Base-by-base conservation (phyloP, 148 eudicot species). In the Polygonum maritimum region DNA sequence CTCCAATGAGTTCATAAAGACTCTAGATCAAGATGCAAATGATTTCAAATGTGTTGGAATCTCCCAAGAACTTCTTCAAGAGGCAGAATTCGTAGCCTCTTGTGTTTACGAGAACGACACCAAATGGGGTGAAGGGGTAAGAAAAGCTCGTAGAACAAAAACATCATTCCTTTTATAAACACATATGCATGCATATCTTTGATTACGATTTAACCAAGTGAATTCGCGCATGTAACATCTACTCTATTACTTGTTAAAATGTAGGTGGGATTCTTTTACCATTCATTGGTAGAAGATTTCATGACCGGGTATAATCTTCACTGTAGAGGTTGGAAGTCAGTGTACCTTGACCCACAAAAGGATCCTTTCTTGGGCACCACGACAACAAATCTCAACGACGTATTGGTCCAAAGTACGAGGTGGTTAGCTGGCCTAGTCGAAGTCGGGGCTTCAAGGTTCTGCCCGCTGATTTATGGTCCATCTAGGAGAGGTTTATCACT, bases 201-300 rank as follows among this genome's bases (percentile, higher is more conserved):
- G 9, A 55, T 55, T 55, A 1, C n/a, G 62, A 55, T 55, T 55
- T 55, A 19, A 16, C 74, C 18, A 73, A 45, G 7, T 45, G 35
- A 11, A 5, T 4, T 3, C 7, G 8, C 19, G 6, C 2, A 18
- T 57, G 8, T 57, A 33, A 19, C 13, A 22, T 57, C 21, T 57
- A 44, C 47, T 44, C 47, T 26, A 26, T 26, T 26, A 26, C 0
- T 33, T 31, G 41, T 15, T 14, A 4, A 48, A 3, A 26, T 62
- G n/a, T 16, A 90, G 96, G 83, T 86, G 18, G 98, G 98, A 14
- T 92, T 85, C 83, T 62, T 80, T 49, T 92, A 89, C 22, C 44
- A 74, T 5, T 71, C 87, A 1, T 62, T n/a, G 31, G 62, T 40
- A 52, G 83, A 62, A 39, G 80, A 75, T 52, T 75, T 67, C 36